Evolutionary conservation across 2,329 filamentous ascomycete species (phyloP).

Genomic region (Mollisia scopiformis): DNA sequence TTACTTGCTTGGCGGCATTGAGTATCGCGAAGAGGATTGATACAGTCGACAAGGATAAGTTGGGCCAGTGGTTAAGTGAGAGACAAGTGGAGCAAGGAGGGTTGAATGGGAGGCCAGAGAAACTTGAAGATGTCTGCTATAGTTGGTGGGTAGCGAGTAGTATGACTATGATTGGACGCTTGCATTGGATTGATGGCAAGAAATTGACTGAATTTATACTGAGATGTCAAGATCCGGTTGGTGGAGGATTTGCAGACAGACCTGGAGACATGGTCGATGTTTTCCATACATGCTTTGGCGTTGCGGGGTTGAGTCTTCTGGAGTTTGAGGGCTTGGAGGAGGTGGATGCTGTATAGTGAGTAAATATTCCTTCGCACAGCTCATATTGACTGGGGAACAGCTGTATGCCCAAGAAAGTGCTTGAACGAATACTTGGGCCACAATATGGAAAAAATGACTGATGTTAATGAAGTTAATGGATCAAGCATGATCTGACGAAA

Average conservation of each 20-base stretch:
- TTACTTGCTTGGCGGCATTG: conserved; percentile 88
- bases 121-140: conserved; percentile 96
- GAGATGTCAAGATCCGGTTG: conserved; percentile 81
- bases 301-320: conserved; percentile 85
- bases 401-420: conserved; percentile 74
- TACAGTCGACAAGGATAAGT: conserved; percentile 77
- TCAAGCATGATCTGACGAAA: background rate
- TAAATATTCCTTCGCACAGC: conserved; percentile 17
- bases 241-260: conserved; percentile 85
- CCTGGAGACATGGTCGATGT: conserved; percentile 97
- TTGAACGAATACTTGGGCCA: conserved; percentile 57
- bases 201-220: conserved; percentile 84
- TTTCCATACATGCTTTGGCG: conserved; percentile 89
- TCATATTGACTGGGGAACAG: conserved; percentile 37
- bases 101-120: conserved; percentile 92
- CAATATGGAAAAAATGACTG: conserved; percentile 24
- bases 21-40: conserved; percentile 83
- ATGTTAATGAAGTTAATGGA: background rate
- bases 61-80: conserved; percentile 91
- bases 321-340: conserved; percentile 75
- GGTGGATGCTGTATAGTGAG: conserved; percentile 86
- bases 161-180: conserved; percentile 81
- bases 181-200: conserved; percentile 90
- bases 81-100: conserved; percentile 86
- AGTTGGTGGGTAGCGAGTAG: conserved; percentile 98